Conservation (phyloP, 345 rosid species). For the Noccaea bulbosa region DNA sequence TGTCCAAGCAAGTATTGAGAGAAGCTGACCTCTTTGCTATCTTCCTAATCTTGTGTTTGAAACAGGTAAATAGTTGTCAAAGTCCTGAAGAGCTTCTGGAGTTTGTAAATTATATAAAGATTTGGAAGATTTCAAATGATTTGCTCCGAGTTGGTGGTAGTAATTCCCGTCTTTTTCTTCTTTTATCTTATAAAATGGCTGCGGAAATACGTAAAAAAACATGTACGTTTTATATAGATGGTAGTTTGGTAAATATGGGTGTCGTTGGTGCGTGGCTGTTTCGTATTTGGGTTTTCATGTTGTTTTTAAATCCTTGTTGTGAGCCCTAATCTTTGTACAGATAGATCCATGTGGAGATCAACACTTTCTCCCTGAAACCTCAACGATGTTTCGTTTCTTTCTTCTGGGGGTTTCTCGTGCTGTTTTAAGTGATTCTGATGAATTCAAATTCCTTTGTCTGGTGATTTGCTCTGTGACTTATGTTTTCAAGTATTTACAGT, state of each 20-base stretch:
- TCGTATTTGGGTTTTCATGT: slow-evolving; percentile 29
- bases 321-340: slow-evolving; percentile 42
- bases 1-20: background rate
- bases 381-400: background rate
- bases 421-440: slow-evolving; percentile 7
- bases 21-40: slow-evolving; percentile 13
- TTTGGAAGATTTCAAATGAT: slow-evolving; percentile 22
- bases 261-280: slow-evolving; percentile 30
- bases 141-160: slow-evolving; percentile 34
- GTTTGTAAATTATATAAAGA: slow-evolving; percentile 33
- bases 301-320: slow-evolving; percentile 34
- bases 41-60: slow-evolving; percentile 25
- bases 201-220: slow-evolving; percentile 2
- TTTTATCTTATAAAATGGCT: background rate
- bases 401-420: slow-evolving; percentile 1
- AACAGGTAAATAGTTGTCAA: slow-evolving; percentile 40
- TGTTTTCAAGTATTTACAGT: background rate
- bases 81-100: slow-evolving; percentile 35
- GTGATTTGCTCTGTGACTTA: slow-evolving; percentile 19
- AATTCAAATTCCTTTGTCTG: slow-evolving; percentile 18
- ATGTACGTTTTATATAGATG: slow-evolving; percentile 33
- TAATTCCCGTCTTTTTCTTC: slow-evolving; percentile 6
- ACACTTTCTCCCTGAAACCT: slow-evolving; percentile 25
- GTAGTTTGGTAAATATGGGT: slow-evolving; percentile 35
- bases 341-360: slow-evolving; percentile 30